These are phyloP conservation scores for Dioscorea alata DNA, from an alignment of 106 monocot genomes.

Conservation along the genomic window DNA sequence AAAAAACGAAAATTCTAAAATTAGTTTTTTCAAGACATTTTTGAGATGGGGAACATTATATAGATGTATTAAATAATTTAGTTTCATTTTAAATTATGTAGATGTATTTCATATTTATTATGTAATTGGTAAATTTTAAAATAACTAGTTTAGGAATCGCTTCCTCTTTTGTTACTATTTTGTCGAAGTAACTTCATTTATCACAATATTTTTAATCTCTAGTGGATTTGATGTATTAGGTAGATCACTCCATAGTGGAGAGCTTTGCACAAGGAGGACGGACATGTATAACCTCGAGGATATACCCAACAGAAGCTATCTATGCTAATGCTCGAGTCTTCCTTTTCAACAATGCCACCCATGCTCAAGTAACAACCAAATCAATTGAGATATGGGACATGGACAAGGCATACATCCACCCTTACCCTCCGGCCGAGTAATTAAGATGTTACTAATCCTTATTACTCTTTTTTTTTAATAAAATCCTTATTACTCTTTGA, in stretches of 20 bases:
- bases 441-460: too few relatives aligned
- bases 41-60: too few relatives aligned
- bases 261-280: constrained; percentile 75
- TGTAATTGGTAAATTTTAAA: too few relatives aligned
- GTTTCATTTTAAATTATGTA: neutral
- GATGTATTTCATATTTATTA: neutral
- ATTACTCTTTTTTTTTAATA: too few relatives aligned
- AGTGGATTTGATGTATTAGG: constrained; percentile 15
- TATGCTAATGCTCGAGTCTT: constrained; percentile 35
- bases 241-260: constrained; percentile 85
- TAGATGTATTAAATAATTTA: too few relatives aligned
- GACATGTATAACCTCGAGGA: constrained; percentile 53
- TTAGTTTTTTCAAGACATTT: too few relatives aligned
- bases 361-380: constrained; percentile 24
- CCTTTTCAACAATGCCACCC: constrained; percentile 84
- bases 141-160: too few relatives aligned
- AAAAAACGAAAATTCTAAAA: too few relatives aligned
- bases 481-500: too few relatives aligned
- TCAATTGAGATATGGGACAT: constrained; percentile 56
- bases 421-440: neutral
- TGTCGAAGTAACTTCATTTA: too few relatives aligned
- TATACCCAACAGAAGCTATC: constrained; percentile 69
- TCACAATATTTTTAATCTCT: too few relatives aligned
- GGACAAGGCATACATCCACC: constrained; percentile 32
- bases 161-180: too few relatives aligned